phyloP scores from a whole-genome alignment of 2,329 filamentous ascomycete genomes.

The Penicillium expansum region DNA sequence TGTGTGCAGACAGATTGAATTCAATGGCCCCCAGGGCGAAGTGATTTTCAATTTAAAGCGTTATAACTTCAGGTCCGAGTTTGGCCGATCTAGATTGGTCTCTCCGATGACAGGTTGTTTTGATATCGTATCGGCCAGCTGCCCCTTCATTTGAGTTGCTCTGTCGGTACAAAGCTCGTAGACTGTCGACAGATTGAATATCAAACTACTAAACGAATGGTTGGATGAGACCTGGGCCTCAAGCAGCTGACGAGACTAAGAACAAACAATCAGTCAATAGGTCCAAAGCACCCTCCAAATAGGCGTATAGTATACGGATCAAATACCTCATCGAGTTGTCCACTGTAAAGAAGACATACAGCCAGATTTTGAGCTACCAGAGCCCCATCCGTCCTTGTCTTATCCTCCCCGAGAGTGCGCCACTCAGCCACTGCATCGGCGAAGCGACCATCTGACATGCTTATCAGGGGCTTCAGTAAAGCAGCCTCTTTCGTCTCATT shows the following conservation, averaged over 20 bases:
- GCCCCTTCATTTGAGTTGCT: conserved; percentile 66
- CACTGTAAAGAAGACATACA: conserved; percentile 79
- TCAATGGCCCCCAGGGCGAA: conserved; percentile 3
- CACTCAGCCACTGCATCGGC: conserved; percentile 62
- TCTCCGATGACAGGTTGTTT: conserved; percentile 52
- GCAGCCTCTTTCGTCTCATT: conserved; percentile 41
- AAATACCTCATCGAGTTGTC: conserved; percentile 67
- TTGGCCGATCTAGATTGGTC: conserved; percentile 67
- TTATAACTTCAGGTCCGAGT: conserved; percentile 73
- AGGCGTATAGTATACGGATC: background rate
- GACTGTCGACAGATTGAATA: conserved; percentile 87
- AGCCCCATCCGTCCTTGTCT: conserved; percentile 54
- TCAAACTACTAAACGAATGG: conserved; percentile 70
- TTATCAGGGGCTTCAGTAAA: conserved; percentile 60
- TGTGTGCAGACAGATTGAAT: conserved; percentile 12
- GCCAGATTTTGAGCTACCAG: conserved; percentile 80
- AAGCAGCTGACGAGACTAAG: conserved; percentile 63
- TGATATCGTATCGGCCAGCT: conserved; percentile 68
- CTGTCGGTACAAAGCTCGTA: conserved; percentile 88
- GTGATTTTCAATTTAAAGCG: conserved; percentile 8
- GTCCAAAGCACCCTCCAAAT: background rate
- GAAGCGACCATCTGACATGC: conserved; percentile 76
- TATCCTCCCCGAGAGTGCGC: conserved; percentile 50
- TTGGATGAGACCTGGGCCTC: conserved; percentile 63
- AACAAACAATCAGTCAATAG: conserved; percentile 5